Percentiles rank a stretch among this genome's conserved stretches.
Conservation (phyloP, 1,284 basidiomycete species). For the Ganoderma multipileum region DNA sequence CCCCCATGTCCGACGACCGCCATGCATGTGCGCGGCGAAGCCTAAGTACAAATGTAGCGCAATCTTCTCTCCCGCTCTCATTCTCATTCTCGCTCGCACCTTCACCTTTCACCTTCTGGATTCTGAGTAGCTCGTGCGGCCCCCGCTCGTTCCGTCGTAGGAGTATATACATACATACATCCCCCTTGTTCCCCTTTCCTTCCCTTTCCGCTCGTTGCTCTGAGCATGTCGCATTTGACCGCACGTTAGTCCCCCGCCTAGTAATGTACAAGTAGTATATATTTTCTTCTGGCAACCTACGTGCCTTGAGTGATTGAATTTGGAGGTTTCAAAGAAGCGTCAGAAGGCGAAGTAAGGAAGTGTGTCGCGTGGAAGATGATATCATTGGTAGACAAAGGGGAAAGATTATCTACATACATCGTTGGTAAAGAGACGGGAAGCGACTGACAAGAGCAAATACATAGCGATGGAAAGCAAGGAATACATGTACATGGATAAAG, state of each 20-base stretch:
- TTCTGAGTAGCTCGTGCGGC: background rate
- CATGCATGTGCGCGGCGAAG: background rate
- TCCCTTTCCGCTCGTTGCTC: constrained; percentile 25
- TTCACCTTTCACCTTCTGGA: background rate
- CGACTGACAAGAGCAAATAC: background rate
- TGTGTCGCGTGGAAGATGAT: background rate
- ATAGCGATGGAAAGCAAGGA: background rate
- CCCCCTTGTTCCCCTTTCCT: constrained; percentile 1
- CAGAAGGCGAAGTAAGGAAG: background rate
- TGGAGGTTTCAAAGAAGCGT: background rate
- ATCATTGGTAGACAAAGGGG: background rate
- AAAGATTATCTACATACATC: background rate
- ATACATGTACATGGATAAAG: no score
- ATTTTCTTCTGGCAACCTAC: constrained; percentile 15
- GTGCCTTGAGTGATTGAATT: background rate
- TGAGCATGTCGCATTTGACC: constrained; percentile 28
- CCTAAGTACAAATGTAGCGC: background rate
- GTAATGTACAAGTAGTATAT: constrained; percentile 32
- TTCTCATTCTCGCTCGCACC: background rate
- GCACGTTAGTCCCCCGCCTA: constrained; percentile 23
- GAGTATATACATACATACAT: background rate
- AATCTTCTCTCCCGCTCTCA: constrained; percentile 14
- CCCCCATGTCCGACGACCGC: background rate
- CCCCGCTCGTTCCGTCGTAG: constrained; percentile 11
- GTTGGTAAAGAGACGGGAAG: background rate